phyloP scores from a whole-genome alignment of 805 yeast genomes.

The Blastobotrys peoriensis region DNA sequence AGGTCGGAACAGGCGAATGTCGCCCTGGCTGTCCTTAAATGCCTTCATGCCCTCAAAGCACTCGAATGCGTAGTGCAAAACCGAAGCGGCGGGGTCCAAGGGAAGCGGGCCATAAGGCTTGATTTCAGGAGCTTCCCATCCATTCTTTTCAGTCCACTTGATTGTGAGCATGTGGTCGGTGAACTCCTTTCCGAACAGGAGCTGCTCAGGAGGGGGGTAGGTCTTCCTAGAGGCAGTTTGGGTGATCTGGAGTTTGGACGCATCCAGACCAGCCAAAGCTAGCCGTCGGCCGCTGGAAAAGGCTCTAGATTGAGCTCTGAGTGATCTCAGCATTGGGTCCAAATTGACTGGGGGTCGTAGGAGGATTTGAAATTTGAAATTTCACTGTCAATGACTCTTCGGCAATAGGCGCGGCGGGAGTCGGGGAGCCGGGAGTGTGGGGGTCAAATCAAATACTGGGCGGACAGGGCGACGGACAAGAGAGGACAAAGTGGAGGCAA shows the following conservation, averaged over 20 bases:
- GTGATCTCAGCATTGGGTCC: too few relatives aligned
- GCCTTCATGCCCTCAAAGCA: conserved; percentile 96
- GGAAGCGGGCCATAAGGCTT: conserved; percentile 72
- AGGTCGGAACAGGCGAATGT: conserved; percentile 81
- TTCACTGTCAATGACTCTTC: too few relatives aligned
- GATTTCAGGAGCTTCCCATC: conserved; percentile 89
- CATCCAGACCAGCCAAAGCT: conserved; percentile 41
- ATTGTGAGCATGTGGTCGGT: conserved; percentile 84
- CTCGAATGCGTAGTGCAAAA: conserved; percentile 92
- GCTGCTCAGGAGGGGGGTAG: conserved; percentile 53
- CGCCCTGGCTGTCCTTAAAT: conserved; percentile 52
- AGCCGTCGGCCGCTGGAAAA: conserved; percentile 5
- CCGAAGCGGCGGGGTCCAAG: conserved; percentile 84
- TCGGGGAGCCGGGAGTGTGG: too few relatives aligned
- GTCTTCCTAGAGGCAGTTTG: conserved; percentile 44
- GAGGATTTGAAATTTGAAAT: too few relatives aligned
- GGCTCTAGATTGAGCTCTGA: conserved; percentile 1
- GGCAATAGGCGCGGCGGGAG: too few relatives aligned
- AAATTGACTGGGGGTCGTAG: too few relatives aligned
- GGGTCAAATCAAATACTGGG: too few relatives aligned
- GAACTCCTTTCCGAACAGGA: conserved; percentile 69
- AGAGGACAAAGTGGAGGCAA: too few relatives aligned
- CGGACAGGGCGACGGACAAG: too few relatives aligned
- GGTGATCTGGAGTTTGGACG: conserved; percentile 47
- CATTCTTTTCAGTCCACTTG: conserved; percentile 69